phyloP scores from a whole-genome alignment of 179 eudicot species.

The Camellia oleifera region DNA sequence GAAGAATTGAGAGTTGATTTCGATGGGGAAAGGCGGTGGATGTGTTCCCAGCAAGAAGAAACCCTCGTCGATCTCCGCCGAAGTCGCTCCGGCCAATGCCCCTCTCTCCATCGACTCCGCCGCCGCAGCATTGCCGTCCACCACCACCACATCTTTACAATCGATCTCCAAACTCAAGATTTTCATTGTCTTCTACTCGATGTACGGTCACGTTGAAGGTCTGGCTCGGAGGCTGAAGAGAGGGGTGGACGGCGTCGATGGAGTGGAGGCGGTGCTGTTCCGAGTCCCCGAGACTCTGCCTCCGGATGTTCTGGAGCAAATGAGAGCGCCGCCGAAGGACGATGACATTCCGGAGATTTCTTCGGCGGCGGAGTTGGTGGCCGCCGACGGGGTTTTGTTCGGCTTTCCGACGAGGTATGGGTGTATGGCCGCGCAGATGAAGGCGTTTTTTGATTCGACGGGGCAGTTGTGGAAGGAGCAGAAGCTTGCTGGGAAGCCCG shows the following conservation, averaged over 20 bases:
- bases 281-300: constrained; percentile 84
- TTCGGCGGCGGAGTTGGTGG: constrained; percentile 33
- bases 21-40: constrained; percentile 94
- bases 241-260: constrained; percentile 68
- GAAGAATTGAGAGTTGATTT: not conserved
- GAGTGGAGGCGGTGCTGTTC: constrained; percentile 62
- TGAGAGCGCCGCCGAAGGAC: constrained; percentile 74
- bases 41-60: constrained; percentile 87
- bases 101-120: not conserved
- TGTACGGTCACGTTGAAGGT: constrained; percentile 84
- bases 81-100: constrained; percentile 3
- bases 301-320: constrained; percentile 45
- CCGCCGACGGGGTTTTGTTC: constrained; percentile 71
- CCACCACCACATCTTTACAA: not conserved
- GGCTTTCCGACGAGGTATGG: constrained; percentile 94
- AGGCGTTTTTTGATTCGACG: constrained; percentile 83
- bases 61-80: constrained; percentile 16
- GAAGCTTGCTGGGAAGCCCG: constrained; percentile 74
- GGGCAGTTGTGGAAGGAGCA: constrained; percentile 78
- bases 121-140: constrained; percentile 7
- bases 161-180: constrained; percentile 34
- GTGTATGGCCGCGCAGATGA: constrained; percentile 87
- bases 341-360: constrained; percentile 56
- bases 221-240: constrained; percentile 64
- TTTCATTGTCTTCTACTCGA: constrained; percentile 72